Conservation (phyloP, 768 basidiomycete species). For the Podaxis sp. region DNA sequence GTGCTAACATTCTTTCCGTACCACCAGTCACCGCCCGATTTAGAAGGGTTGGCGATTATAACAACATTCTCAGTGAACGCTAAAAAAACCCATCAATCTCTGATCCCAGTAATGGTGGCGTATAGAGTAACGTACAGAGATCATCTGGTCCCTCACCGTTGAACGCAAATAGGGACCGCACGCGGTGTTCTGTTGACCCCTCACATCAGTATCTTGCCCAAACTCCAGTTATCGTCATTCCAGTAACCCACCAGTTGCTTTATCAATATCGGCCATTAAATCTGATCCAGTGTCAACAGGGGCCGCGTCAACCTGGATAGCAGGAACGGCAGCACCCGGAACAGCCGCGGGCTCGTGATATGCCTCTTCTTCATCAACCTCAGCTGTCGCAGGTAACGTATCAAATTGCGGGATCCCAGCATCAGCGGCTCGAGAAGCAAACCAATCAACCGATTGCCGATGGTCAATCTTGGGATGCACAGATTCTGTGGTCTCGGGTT, state of each 20-base stretch:
- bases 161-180: slow-evolving; percentile 81
- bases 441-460: slow-evolving; percentile 90
- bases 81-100: slow-evolving; percentile 26
- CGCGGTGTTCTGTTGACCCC: slow-evolving; percentile 59
- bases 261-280: slow-evolving; percentile 73
- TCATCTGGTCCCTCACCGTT: slow-evolving; percentile 87
- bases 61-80: slow-evolving; percentile 81
- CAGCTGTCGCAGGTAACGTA: slow-evolving; percentile 50
- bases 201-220: slow-evolving; percentile 7
- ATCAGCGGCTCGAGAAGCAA: slow-evolving; percentile 81
- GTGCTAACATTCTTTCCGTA: slow-evolving; percentile 68
- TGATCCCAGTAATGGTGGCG: background rate
- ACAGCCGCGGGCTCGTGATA: background rate
- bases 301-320: slow-evolving; percentile 55
- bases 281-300: slow-evolving; percentile 40
- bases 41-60: slow-evolving; percentile 81
- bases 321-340: slow-evolving; percentile 53
- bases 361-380: slow-evolving; percentile 55
- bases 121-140: slow-evolving; percentile 55
- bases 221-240: background rate
- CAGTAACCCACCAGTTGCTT: slow-evolving; percentile 47
- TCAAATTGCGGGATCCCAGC: slow-evolving; percentile 31
- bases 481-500: slow-evolving; percentile 24
- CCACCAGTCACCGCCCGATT: slow-evolving; percentile 90
- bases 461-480: slow-evolving; percentile 36